These are phyloP conservation scores for Delphinella strobiligena DNA, from an alignment of 2,329 filamentous ascomycete genomes.

Conservation along the genomic window DNA sequence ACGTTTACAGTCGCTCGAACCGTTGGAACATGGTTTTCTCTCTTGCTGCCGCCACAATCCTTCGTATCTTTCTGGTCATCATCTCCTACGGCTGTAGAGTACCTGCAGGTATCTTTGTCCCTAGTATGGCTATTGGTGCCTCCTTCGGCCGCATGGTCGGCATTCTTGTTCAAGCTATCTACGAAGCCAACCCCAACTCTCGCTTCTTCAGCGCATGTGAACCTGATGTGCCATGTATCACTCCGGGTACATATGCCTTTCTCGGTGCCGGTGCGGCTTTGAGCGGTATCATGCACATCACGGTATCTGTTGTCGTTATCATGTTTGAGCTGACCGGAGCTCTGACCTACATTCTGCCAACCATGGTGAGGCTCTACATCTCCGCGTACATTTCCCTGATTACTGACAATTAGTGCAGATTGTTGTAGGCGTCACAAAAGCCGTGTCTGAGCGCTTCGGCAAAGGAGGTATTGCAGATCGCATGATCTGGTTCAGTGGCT, in stretches of 20 bases:
- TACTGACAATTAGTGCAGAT: slow-evolving; percentile 39
- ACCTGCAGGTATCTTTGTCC: slow-evolving; percentile 93
- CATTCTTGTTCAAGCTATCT: slow-evolving; percentile 79
- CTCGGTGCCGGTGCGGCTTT: slow-evolving; percentile 83
- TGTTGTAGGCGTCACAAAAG: slow-evolving; percentile 92
- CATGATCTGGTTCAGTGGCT: slow-evolving; percentile 98
- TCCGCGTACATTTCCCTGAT: not conserved
- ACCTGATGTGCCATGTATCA: slow-evolving; percentile 90
- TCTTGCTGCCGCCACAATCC: slow-evolving; percentile 63
- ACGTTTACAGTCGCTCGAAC: slow-evolving; percentile 50
- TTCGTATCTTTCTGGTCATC: slow-evolving; percentile 77
- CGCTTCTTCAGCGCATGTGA: slow-evolving; percentile 80
- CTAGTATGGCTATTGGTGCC: slow-evolving; percentile 93
- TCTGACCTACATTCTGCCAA: slow-evolving; percentile 89
- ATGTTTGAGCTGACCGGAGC: slow-evolving; percentile 99
- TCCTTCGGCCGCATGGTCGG: slow-evolving; percentile 91
- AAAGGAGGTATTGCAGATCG: slow-evolving; percentile 94
- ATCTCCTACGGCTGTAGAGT: slow-evolving; percentile 98
- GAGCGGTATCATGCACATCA: slow-evolving; percentile 96
- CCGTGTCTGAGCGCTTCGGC: slow-evolving; percentile 80
- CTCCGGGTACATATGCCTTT: slow-evolving; percentile 92
- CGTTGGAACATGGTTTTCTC: slow-evolving; percentile 70
- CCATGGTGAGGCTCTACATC: slow-evolving; percentile 50
- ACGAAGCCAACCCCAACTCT: slow-evolving; percentile 72
- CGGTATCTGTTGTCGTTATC: slow-evolving; percentile 92